A percentile compares a stretch with the other conserved stretches of the same genome.
phyloP scores from a whole-genome alignment of 1,139 yeast species.

The Protomyces arabidopsidicola region DNA sequence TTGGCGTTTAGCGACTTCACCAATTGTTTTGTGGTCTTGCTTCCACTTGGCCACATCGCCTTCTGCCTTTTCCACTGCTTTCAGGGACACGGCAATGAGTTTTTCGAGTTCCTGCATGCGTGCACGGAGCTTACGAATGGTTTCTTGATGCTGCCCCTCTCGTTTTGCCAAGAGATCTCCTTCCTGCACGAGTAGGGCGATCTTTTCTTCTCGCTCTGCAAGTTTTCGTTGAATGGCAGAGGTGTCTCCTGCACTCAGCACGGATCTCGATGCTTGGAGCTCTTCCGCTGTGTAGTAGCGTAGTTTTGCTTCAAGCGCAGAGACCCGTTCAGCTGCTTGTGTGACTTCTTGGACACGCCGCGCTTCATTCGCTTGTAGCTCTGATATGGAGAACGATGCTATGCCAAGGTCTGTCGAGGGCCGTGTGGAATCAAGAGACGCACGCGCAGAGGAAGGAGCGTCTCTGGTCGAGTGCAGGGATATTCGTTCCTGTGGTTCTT shows the following conservation, averaged over 20 bases:
- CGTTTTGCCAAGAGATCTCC: constrained; percentile 72
- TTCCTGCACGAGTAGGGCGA: constrained; percentile 63
- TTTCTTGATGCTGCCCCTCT: constrained; percentile 64
- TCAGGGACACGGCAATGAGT: constrained; percentile 33
- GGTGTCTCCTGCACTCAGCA: not conserved
- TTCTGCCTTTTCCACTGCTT: constrained; percentile 34
- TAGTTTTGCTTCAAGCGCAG: constrained; percentile 16
- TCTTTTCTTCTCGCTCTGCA: constrained; percentile 45
- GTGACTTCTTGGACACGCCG: constrained; percentile 14
- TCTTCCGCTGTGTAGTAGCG: constrained; percentile 7
- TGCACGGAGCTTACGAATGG: constrained; percentile 58
- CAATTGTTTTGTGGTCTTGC: constrained; percentile 33
- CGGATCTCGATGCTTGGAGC: not conserved
- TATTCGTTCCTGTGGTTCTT: too few relatives aligned
- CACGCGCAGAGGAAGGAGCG: not conserved
- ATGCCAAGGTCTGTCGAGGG: not conserved
- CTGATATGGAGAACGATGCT: not conserved
- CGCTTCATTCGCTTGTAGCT: constrained; percentile 8
- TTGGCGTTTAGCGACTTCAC: constrained; percentile 32
- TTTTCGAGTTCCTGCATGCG: constrained; percentile 41
- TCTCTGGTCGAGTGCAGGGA: too few relatives aligned
- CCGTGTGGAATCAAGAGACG: not conserved
- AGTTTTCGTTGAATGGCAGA: not conserved
- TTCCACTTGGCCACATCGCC: constrained; percentile 32
- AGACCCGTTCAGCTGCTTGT: constrained; percentile 15